Evolutionary conservation across 139 green algal genomes (phyloP).

Genomic region (Coelastrella sp.): DNA sequence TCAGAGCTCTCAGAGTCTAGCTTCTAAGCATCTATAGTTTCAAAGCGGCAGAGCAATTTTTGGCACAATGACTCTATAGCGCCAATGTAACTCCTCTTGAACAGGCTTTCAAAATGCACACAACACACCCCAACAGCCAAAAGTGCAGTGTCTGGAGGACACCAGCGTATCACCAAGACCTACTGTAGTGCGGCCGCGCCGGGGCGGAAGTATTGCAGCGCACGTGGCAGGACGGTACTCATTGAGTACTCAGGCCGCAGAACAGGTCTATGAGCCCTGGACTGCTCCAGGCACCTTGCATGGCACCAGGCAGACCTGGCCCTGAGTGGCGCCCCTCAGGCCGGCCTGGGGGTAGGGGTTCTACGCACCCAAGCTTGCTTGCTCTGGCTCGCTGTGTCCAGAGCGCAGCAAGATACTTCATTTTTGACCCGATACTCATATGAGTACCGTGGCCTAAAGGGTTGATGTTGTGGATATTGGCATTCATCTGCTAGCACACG

Average conservation of each 20-base stretch:
- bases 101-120: too few species aligned
- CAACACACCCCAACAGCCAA: too few species aligned
- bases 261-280: neutral
- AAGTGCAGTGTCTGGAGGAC: too few species aligned
- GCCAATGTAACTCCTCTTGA: too few species aligned
- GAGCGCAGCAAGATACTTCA: neutral
- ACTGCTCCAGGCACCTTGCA: neutral
- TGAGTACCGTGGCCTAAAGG: neutral
- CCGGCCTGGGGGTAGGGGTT: constrained; percentile 3
- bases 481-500: too few species aligned
- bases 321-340: too few species aligned
- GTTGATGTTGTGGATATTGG: too few species aligned
- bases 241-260: neutral
- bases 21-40: too few species aligned
- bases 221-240: neutral
- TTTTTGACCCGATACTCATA: constrained; percentile 5
- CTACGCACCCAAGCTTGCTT: neutral
- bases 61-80: too few species aligned
- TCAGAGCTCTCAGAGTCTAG: too few species aligned
- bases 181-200: neutral
- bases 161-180: neutral
- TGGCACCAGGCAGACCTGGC: neutral
- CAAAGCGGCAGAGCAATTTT: too few species aligned
- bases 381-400: neutral
- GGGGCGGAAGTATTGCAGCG: neutral